Base-by-base conservation (phyloP, 2,329 filamentous ascomycete genomes). In the Colletotrichum abscissum region DNA sequence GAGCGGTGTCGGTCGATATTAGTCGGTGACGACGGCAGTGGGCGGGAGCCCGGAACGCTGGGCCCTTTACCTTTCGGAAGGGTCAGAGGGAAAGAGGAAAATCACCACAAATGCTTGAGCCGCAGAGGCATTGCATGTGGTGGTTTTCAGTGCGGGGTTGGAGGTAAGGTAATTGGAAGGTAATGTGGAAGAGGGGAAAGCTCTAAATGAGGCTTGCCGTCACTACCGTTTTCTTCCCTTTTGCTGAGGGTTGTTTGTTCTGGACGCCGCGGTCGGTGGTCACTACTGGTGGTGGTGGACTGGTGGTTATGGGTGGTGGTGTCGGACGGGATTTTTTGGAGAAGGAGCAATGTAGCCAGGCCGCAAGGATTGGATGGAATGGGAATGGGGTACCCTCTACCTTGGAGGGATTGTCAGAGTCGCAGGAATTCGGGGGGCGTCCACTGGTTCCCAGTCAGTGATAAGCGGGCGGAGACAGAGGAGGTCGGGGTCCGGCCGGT, bases 101-200 rank as follows among this genome's bases (percentile, higher is more conserved):
- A 65, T 71, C 33, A 73, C 71, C 38, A 70, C 67, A 28, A 66
- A 71, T 28, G 49, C 56, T 22, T 62, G 30, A 46, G 35, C 56
- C 56, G 35, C 67, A 70, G 49, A 73, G 71, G 67, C 67, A 65
- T 70, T 52, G 67, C 67, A 73, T 69, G 56, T 70, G 71, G 71
- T 73, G 60, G 46, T 57, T 70, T 22, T 63, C 63, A 35, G 71
- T 71, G 71, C 67, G 71, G 71, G 60, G 71, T 73, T 70, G 52
- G 30, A n/a, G 28, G 62, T 30, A 52, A 52, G 22, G 52, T 30
- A 52, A 52, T 16, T 22, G 62, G 22, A 52, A 52, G 22, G 52
- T 22, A 52, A 52, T 16, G 52, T 30, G 52, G 63, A 30, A 55
- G 55, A 56, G 60, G 71, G 71, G 71, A 56, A 24, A 73, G 67